Evolutionary conservation across 805 yeast species (phyloP).

Genomic region (Teunomyces aglyptinius): DNA sequence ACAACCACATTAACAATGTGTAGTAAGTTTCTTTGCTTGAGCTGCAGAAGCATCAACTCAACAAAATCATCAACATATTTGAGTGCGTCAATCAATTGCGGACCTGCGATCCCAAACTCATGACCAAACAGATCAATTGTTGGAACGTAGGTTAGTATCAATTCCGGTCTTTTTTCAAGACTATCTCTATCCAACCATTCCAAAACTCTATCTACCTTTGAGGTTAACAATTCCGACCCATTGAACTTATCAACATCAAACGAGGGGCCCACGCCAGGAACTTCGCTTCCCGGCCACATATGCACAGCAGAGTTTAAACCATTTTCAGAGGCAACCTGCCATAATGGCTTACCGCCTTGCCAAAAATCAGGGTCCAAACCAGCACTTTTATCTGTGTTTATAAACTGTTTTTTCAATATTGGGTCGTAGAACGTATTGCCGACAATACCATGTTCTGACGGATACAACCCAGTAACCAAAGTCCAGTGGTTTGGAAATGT

Average conservation of each 20-base stretch:
- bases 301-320: slow-evolving; percentile 73
- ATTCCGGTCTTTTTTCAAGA: slow-evolving; percentile 62
- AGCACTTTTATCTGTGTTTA: slow-evolving; percentile 54
- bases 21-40: slow-evolving; percentile 54
- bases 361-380: slow-evolving; percentile 65
- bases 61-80: slow-evolving; percentile 65
- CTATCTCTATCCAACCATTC: slow-evolving; percentile 63
- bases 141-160: slow-evolving; percentile 76
- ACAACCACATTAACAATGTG: slow-evolving; percentile 70
- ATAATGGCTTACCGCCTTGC: slow-evolving; percentile 83
- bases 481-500: slow-evolving; percentile 95
- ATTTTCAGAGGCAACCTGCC: slow-evolving; percentile 71
- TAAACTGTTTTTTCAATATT: slow-evolving; percentile 49
- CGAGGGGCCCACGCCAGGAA: slow-evolving; percentile 51
- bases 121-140: slow-evolving; percentile 81
- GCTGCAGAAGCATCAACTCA: slow-evolving; percentile 44
- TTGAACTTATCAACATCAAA: slow-evolving; percentile 62
- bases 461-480: slow-evolving; percentile 79
- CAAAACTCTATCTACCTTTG: slow-evolving; percentile 57
- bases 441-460: slow-evolving; percentile 82
- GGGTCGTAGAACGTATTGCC: slow-evolving; percentile 81
- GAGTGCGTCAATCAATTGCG: slow-evolving; percentile 53
- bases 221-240: slow-evolving; percentile 55
- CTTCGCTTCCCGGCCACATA: slow-evolving; percentile 97
- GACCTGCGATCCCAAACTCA: slow-evolving; percentile 63